Percentiles rank a stretch among this genome's conserved stretches.
phyloP scores from a whole-genome alignment of 2,329 filamentous ascomycete species.

The Pseudogymnoascus sp. region DNA sequence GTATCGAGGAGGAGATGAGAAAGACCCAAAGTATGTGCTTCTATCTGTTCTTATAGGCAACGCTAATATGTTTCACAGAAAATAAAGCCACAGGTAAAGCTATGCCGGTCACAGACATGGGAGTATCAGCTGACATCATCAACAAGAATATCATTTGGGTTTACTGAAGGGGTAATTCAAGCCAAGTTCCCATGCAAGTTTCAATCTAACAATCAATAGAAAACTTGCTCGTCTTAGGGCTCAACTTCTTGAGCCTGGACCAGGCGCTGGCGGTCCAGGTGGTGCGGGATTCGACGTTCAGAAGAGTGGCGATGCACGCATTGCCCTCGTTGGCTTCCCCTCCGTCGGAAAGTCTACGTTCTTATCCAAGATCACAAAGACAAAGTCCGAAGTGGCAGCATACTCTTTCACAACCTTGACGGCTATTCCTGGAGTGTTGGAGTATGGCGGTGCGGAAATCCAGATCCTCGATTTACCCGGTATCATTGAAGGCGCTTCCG shows the following conservation, averaged over 20 bases:
- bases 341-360: conserved; percentile 99
- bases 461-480: conserved; percentile 95
- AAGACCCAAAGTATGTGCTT: conserved; percentile 81
- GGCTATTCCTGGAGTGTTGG: conserved; percentile 91
- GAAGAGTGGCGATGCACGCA: conserved; percentile 92
- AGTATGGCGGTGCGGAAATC: conserved; percentile 96
- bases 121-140: conserved; percentile 28
- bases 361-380: conserved; percentile 97
- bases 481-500: conserved; percentile 94
- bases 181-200: not conserved
- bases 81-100: conserved; percentile 94
- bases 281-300: conserved; percentile 88
- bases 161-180: conserved; percentile 78
- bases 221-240: conserved; percentile 93
- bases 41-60: not conserved
- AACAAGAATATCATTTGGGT: conserved; percentile 95
- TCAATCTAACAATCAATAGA: conserved; percentile 38
- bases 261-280: conserved; percentile 66
- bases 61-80: conserved; percentile 46
- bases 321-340: conserved; percentile 95
- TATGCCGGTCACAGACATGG: conserved; percentile 6
- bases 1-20: conserved; percentile 99
- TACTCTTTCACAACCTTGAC: conserved; percentile 98
- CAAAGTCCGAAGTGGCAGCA: conserved; percentile 87
- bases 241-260: conserved; percentile 82